A percentile compares a stretch with the other conserved stretches of the same genome.
phyloP scores from a whole-genome alignment of 352 stramenopile genomes.

The Globisporangium cystogenes region DNA sequence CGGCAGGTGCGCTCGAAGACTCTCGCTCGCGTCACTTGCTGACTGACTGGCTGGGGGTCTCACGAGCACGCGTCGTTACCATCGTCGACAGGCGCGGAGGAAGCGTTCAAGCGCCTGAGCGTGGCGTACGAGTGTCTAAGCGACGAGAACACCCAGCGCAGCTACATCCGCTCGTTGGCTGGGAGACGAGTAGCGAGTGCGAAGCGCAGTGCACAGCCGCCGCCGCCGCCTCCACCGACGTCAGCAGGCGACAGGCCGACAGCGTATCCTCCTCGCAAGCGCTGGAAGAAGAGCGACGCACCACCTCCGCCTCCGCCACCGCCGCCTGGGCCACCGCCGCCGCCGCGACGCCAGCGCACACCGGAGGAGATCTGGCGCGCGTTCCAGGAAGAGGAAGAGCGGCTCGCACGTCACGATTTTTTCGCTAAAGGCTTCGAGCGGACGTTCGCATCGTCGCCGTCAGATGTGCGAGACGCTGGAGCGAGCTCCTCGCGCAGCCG shows the following conservation, averaged over 20 bases:
- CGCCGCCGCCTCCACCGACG: constrained; percentile 1
- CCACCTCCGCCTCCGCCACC: neutral
- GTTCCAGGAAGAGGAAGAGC: constrained; percentile 74
- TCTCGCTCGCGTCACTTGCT: neutral
- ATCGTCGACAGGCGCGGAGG: constrained; percentile 40
- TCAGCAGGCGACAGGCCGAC: neutral
- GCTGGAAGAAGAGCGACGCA: constrained; percentile 8
- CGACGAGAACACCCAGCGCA: constrained; percentile 35
- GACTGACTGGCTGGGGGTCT: neutral
- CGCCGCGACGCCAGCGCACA: constrained; percentile 26
- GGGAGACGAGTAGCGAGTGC: neutral
- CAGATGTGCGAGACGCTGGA: neutral
- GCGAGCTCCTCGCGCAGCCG: neutral
- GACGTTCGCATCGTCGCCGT: constrained; percentile 22
- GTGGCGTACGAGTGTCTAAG: constrained; percentile 72
- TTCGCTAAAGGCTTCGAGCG: constrained; percentile 56
- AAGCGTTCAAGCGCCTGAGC: constrained; percentile 75
- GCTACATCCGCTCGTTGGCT: constrained; percentile 37
- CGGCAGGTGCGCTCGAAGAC: constrained; percentile 12
- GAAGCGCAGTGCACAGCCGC: constrained; percentile 3
- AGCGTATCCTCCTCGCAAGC: constrained; percentile 19
- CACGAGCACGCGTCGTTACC: neutral
- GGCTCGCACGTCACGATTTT: constrained; percentile 51
- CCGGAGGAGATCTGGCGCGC: constrained; percentile 61
- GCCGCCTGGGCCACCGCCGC: neutral